phyloP scores from a whole-genome alignment of 148 eudicot genomes.

The Fagopyrum esculentum region DNA sequence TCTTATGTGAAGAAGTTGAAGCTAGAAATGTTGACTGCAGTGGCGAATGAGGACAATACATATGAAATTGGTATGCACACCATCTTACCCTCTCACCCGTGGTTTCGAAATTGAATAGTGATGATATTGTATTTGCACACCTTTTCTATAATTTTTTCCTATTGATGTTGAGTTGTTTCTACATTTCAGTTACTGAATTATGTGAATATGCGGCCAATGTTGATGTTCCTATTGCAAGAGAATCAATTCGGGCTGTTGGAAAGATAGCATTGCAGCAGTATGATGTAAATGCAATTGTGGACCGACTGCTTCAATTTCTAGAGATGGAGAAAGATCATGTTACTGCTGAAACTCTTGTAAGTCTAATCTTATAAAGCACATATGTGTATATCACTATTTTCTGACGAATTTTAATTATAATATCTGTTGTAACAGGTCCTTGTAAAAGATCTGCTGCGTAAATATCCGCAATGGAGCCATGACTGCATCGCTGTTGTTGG shows the following conservation, averaged over 20 bases:
- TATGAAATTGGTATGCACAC: slow-evolving; percentile 74
- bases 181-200: slow-evolving; percentile 82
- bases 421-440: slow-evolving; percentile 59
- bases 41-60: slow-evolving; percentile 91
- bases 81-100: slow-evolving; percentile 7
- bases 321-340: slow-evolving; percentile 99
- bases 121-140: neutral
- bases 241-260: slow-evolving; percentile 97
- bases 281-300: slow-evolving; percentile 99
- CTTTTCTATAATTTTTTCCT: neutral
- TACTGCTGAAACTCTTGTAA: slow-evolving; percentile 98
- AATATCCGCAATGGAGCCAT: slow-evolving; percentile 99
- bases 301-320: slow-evolving; percentile 94
- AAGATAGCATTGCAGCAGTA: slow-evolving; percentile 98
- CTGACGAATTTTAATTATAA: neutral
- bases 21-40: slow-evolving; percentile 98
- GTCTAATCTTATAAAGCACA: slow-evolving; percentile 7
- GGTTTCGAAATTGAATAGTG: slow-evolving; percentile 7
- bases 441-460: slow-evolving; percentile 92
- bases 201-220: slow-evolving; percentile 99
- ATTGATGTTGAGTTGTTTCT: slow-evolving; percentile 6
- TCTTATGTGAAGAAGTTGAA: slow-evolving; percentile 95
- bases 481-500: slow-evolving; percentile 99
- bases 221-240: slow-evolving; percentile 92
- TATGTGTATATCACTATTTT: neutral